These are phyloP conservation scores for Chrysochromulina tobinii DNA, from an alignment of 78 protist genomes.

Conservation along the genomic window DNA sequence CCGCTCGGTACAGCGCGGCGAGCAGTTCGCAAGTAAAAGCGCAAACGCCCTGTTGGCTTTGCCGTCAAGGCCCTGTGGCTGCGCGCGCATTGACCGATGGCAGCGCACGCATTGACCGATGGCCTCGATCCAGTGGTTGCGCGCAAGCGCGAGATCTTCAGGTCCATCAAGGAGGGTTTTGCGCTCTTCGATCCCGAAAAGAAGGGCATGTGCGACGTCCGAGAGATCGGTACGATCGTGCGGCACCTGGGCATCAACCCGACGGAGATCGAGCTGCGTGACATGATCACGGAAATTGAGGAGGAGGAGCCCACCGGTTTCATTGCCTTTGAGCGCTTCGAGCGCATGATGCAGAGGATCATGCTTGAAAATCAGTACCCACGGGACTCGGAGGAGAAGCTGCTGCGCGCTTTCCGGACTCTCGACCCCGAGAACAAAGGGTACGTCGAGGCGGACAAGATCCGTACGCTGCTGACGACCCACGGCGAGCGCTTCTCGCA, in stretches of 20 bases:
- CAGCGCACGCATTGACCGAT: no score
- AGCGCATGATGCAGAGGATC: constrained; percentile 1
- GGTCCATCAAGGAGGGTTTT: constrained; percentile 5
- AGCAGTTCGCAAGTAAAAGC: no score
- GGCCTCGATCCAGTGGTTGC: no score
- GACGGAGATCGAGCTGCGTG: constrained; percentile 7
- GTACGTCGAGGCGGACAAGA: constrained; percentile 15
- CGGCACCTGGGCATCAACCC: constrained; percentile 45
- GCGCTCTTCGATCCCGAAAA: constrained; percentile 36
- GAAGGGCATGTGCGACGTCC: constrained; percentile 44
- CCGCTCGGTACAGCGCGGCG: no score
- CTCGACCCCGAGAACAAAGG: constrained; percentile 40
- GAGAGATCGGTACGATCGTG: constrained; percentile 57
- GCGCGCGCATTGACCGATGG: no score
- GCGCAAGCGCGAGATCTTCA: not conserved
- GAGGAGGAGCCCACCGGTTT: constrained; percentile 39
- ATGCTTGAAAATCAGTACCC: not conserved
- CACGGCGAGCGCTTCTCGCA: not conserved
- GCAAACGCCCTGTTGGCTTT: no score
- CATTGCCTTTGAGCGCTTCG: constrained; percentile 14
- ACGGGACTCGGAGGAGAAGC: not conserved
- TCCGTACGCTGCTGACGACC: constrained; percentile 18
- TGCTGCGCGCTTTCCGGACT: not conserved
- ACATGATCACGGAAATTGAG: constrained; percentile 41
- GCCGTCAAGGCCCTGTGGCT: no score